Evolutionary conservation across 371 early-diverging fungal genomes (phyloP), one percentile per base, ranked within the genome.

Genomic region (Rhizopus sp.): DNA sequence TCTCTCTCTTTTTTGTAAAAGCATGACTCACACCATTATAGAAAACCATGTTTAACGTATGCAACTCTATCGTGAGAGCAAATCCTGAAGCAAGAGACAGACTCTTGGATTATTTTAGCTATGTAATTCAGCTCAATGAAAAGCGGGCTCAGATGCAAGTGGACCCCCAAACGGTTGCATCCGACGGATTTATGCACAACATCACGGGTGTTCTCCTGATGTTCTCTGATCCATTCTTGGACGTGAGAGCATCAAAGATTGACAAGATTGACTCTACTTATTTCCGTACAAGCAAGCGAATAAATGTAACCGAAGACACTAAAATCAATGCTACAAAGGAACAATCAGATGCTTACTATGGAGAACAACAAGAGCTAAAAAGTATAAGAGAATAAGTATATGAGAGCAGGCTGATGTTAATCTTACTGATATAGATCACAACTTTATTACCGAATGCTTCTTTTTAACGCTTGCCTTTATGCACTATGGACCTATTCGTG

Each of bases 381-480:
- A 29, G 64, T 69, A 57, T 23, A 59, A 29, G 52, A 29, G 52
- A 12, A 17, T 30, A 17, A 38, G 2, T 13, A 7, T 12, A 13
- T 4, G 30, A 41, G 6, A 7, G 8, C 10, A 50, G 29, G 15
- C 1, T 17, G 3, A 3, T 23, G 3, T 32, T 17, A 35, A 31
- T 17, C 30, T 42, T 39, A 33, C 41, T 51, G 46, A 9, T 30
- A 29, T 55, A 65, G 66, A 68, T 5, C 64, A 80, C 53, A 88
- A 92, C 68, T 98, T 98, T 63, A 91, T 97, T 47, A 83, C 96
- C 2, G 94, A 97, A 48, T 71, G 88, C 8, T 97, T 97, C 65
- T 93, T 85, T 60, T 64, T 95, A 15, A 88, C 96, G 0, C 70
- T 93, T 13, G 72, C 81, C 1, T 81, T 86, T 13, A 77, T 90